phyloP scores from a whole-genome alignment of 805 yeast genomes.

The Spathaspora girioi region DNA sequence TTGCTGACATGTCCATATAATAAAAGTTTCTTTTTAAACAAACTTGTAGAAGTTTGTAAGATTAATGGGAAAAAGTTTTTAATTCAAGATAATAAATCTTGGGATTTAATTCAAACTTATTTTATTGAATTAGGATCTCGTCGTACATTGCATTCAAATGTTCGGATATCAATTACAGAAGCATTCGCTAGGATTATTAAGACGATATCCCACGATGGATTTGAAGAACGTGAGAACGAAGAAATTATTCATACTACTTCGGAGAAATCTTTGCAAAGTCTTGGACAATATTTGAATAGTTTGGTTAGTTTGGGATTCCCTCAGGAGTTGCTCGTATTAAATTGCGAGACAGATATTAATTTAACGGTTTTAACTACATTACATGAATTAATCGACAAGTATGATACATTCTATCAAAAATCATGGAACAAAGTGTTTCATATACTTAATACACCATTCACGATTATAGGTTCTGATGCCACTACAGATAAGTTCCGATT shows the following conservation, averaged over 20 bases:
- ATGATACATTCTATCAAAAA: constrained; percentile 55
- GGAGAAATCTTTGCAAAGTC: constrained; percentile 43
- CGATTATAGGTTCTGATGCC: constrained; percentile 16
- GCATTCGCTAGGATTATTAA: constrained; percentile 51
- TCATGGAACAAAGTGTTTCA: constrained; percentile 75
- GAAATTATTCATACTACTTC: constrained; percentile 34
- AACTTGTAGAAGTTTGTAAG: constrained; percentile 49
- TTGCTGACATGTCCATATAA: constrained; percentile 50
- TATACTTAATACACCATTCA: constrained; percentile 59
- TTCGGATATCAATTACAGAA: constrained; percentile 47
- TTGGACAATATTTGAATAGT: constrained; percentile 42
- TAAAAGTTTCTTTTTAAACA: constrained; percentile 50
- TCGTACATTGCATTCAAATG: constrained; percentile 34
- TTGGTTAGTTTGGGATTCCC: constrained; percentile 38
- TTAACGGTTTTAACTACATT: constrained; percentile 59
- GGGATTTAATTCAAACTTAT: constrained; percentile 47
- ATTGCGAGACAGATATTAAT: constrained; percentile 66
- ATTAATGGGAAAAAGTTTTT: constrained; percentile 53
- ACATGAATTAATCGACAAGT: constrained; percentile 71
- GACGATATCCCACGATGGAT: constrained; percentile 38
- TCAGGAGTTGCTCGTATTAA: constrained; percentile 42
- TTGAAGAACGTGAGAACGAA: constrained; percentile 18
- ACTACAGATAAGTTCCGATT: constrained; percentile 46
- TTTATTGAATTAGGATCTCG: constrained; percentile 45
- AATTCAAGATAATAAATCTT: constrained; percentile 37